A percentile compares a stretch with the other conserved stretches of the same genome.
These are phyloP conservation scores for Hylodesmum podocarpum DNA, from an alignment of 306 rosid genomes.

Conservation along the genomic window DNA sequence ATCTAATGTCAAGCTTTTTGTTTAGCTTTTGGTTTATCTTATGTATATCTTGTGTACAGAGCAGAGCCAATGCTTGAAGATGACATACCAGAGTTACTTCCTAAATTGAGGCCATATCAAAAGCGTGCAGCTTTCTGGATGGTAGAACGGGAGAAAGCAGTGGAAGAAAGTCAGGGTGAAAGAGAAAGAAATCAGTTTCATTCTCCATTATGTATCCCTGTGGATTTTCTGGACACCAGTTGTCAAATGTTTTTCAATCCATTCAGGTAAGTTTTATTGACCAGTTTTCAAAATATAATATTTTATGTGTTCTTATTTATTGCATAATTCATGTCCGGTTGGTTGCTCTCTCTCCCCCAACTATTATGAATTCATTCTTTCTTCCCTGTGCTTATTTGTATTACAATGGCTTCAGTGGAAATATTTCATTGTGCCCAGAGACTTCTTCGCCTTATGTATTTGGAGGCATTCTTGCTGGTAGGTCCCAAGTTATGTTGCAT, in stretches of 20 bases:
- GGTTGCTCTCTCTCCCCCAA: constrained; percentile 10
- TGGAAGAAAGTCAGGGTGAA: constrained; percentile 44
- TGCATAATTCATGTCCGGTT: constrained; percentile 19
- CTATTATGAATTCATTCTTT: constrained; percentile 24
- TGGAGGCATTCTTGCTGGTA: constrained; percentile 99
- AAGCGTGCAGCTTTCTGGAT: constrained; percentile 96
- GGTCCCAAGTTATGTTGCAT: constrained; percentile 39
- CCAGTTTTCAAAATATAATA: constrained; percentile 12
- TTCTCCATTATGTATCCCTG: constrained; percentile 79
- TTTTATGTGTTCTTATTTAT: constrained; percentile 4
- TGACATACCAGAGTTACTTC: constrained; percentile 78
- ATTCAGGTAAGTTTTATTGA: constrained; percentile 65
- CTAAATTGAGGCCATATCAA: constrained; percentile 88
- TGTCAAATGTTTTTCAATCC: constrained; percentile 85
- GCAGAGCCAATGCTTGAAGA: constrained; percentile 69
- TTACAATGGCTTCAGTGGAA: constrained; percentile 70
- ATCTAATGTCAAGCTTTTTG: neutral
- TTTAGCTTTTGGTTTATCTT: constrained; percentile 30
- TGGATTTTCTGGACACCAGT: constrained; percentile 64
- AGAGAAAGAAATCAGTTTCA: constrained; percentile 46
- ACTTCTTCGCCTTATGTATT: constrained; percentile 53
- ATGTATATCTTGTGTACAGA: constrained; percentile 50
- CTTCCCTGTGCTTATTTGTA: constrained; percentile 32
- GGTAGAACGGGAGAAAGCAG: constrained; percentile 75
- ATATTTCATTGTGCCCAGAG: constrained; percentile 65